Conservation (phyloP, 139 green algal genomes). For the Chlamydomonas sp. region DNA sequence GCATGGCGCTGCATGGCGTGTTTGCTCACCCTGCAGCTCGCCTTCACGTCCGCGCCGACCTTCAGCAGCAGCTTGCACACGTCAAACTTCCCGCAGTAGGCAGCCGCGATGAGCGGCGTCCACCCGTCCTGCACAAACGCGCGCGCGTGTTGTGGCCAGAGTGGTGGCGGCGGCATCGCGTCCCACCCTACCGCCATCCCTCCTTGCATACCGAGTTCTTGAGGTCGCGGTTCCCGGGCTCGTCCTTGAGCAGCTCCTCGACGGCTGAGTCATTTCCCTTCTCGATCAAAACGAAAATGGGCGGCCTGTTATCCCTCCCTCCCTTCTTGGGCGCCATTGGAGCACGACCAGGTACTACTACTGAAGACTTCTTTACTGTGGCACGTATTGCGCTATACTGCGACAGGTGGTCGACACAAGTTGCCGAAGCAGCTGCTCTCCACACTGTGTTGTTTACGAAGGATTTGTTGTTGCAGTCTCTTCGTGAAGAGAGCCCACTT, state of each 20-base stretch:
- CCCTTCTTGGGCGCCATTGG: conserved; percentile 14
- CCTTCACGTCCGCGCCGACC: conserved; percentile 9
- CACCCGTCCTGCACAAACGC: conserved; percentile 13
- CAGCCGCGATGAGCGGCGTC: conserved; percentile 13
- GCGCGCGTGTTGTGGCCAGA: background rate
- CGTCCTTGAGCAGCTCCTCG: conserved; percentile 13
- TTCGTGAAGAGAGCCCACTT: too few species aligned
- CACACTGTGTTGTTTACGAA: too few species aligned
- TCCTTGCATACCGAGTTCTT: conserved; percentile 16
- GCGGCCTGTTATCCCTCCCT: background rate
- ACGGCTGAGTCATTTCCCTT: conserved; percentile 5
- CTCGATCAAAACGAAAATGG: conserved; percentile 12
- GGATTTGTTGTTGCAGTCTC: too few species aligned
- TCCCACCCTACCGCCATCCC: too few species aligned
- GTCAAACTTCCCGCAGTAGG: conserved; percentile 13
- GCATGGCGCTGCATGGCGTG: too few species aligned
- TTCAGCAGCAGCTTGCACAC: conserved; percentile 9
- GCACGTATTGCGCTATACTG: too few species aligned
- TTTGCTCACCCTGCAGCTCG: conserved; percentile 3
- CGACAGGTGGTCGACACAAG: too few species aligned
- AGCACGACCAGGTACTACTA: too few species aligned
- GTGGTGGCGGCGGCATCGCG: background rate
- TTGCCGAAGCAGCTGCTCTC: too few species aligned
- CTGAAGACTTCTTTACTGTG: too few species aligned
- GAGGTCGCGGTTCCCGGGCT: background rate